A percentile compares a stretch with the other conserved stretches of the same genome.
Evolutionary conservation across 2,329 filamentous ascomycete genomes (phyloP).

Genomic region (Aspergillus luchuensis): DNA sequence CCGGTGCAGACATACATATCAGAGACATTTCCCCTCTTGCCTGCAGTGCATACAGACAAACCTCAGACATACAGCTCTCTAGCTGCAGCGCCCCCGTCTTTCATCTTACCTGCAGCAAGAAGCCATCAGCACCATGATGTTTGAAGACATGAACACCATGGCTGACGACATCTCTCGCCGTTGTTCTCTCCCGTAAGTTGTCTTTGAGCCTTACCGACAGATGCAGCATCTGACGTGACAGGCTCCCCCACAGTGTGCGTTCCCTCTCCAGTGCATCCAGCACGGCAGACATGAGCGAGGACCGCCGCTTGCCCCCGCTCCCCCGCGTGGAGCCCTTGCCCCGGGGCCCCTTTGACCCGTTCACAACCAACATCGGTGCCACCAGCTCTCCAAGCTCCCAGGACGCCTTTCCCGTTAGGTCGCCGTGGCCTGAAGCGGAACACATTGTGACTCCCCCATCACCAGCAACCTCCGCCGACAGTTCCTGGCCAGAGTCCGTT

Average conservation of each 20-base stretch:
- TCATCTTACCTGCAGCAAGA: constrained; percentile 7
- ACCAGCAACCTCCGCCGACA: constrained; percentile 41
- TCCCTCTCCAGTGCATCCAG: constrained; percentile 26
- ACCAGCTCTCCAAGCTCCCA: constrained; percentile 38
- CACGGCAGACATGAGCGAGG: constrained; percentile 33
- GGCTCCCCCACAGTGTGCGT: constrained; percentile 22
- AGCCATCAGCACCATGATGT: constrained; percentile 24
- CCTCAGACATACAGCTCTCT: constrained; percentile 25
- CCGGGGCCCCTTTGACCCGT: constrained; percentile 42
- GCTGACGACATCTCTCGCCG: constrained; percentile 33
- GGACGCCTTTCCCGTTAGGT: constrained; percentile 38
- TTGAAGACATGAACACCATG: constrained; percentile 35
- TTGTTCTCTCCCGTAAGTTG: constrained; percentile 41
- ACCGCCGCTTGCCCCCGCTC: constrained; percentile 41
- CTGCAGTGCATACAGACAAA: constrained; percentile 14
- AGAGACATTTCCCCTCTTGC: constrained; percentile 6
- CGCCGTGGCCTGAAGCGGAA: constrained; percentile 33
- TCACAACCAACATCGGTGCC: constrained; percentile 31
- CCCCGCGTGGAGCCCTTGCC: constrained; percentile 41
- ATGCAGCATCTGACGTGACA: constrained; percentile 15
- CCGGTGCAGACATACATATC: constrained; percentile 11
- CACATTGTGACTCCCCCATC: constrained; percentile 38
- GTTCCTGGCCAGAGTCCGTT: constrained; percentile 39
- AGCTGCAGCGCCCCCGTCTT: constrained; percentile 16
- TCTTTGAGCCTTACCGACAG: not conserved